These are phyloP conservation scores for Trichoderma virens DNA, from an alignment of 495 filamentous ascomycete species.

Conservation along the genomic window DNA sequence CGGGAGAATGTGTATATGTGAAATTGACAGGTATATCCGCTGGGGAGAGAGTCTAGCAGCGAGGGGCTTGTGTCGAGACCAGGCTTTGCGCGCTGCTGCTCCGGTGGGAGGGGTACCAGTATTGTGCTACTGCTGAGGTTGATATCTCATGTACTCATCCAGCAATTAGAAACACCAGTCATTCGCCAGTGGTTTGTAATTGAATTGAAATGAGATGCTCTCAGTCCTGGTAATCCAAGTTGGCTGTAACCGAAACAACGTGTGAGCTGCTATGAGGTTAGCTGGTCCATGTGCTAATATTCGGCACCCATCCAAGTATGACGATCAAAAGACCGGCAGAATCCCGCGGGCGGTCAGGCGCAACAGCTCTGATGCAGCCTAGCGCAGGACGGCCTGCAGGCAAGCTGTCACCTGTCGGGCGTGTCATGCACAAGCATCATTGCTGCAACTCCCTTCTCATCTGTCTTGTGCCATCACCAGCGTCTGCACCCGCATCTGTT, in stretches of 20 bases:
- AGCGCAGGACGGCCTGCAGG: not conserved
- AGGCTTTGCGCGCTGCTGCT: no score
- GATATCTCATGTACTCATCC: not conserved
- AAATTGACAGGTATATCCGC: not conserved
- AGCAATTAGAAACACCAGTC: not conserved
- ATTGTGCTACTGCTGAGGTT: no score
- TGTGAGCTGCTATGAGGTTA: not conserved
- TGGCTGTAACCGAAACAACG: not conserved
- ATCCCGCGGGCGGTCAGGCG: not conserved
- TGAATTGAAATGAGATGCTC: not conserved
- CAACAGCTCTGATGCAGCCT: not conserved
- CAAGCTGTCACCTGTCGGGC: not conserved
- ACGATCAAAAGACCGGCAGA: conserved; percentile 1
- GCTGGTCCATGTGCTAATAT: not conserved
- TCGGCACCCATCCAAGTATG: not conserved
- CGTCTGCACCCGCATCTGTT: not conserved
- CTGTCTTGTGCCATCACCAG: not conserved
- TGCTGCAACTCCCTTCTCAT: not conserved
- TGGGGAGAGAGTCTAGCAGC: not conserved
- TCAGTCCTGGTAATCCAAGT: not conserved
- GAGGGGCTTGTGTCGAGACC: not conserved
- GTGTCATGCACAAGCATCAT: not conserved
- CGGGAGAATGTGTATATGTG: not conserved
- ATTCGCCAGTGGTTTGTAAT: not conserved
- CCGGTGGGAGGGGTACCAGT: no score